Percentiles rank a stretch among this genome's conserved stretches.
Evolutionary conservation across 1,139 yeast genomes (phyloP).

Genomic region (Protomyces inouyei): DNA sequence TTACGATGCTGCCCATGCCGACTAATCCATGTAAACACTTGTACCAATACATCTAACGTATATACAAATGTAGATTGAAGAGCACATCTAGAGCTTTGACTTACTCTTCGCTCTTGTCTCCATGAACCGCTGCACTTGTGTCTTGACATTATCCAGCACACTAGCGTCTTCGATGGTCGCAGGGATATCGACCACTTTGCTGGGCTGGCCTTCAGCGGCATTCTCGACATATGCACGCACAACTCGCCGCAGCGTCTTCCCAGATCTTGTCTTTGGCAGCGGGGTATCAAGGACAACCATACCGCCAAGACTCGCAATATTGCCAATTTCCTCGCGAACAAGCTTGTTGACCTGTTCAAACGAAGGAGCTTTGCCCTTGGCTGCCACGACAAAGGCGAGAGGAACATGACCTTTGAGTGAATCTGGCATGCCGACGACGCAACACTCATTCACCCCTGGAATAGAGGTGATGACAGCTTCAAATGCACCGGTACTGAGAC

Average conservation of each 20-base stretch:
- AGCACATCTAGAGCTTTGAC: conserved; percentile 5
- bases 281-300: conserved; percentile 6
- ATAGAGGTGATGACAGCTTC: conserved; percentile 21
- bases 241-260: conserved; percentile 21
- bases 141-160: conserved; percentile 4
- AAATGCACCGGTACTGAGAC: conserved; percentile 18
- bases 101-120: conserved; percentile 7
- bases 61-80: background rate
- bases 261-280: conserved; percentile 18
- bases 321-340: conserved; percentile 21
- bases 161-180: conserved; percentile 23
- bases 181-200: conserved; percentile 8
- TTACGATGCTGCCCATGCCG: background rate
- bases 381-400: conserved; percentile 12
- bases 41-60: background rate
- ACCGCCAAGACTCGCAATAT: conserved; percentile 15
- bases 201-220: conserved; percentile 22
- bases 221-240: conserved; percentile 19
- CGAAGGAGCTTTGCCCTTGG: background rate
- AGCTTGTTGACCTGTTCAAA: conserved; percentile 1
- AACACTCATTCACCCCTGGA: conserved; percentile 16
- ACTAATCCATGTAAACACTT: background rate
- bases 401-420: conserved; percentile 20
- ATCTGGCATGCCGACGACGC: conserved; percentile 26
- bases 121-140: conserved; percentile 5